Evolutionary conservation across 129 eudicot species (phyloP), one percentile per base, ranked within the genome.

Genomic region (Flaveria ramosissima): DNA sequence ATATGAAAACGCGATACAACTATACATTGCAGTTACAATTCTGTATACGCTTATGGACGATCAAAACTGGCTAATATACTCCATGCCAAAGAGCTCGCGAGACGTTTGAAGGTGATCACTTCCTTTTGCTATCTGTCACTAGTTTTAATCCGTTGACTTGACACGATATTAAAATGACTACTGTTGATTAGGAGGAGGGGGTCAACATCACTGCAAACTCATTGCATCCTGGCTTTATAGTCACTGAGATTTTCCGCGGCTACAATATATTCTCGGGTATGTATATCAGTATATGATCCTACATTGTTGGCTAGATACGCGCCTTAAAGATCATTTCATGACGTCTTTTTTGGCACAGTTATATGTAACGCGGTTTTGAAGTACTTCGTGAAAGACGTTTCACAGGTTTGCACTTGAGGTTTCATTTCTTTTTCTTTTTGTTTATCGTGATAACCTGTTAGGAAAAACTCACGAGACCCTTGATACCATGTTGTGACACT

Each of bases 41-140:
- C 50, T 55, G 10, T 65, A 12, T 26, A 73, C 43, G 83, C 75
- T 42, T 75, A 81, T 32, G 84, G 84, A 81, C 76, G 26, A 63
- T 81, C 84, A 19, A 81, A 75, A 59, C 24, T 75, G 65, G 81
- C 81, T 59, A 75, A 81, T 60, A 81, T 81, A 75, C 72, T 81
- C 48, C 84, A 81, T 26, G 77, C 84, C 43, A 75, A 75, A 7
- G 73, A 81, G 77, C 81, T 75, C 15, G 81, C 84, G 42, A 81
- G 81, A 21, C 68, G 6, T 62, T 81, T 81, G 17, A 81, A 81
- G 81, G 77, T 81, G 62, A 80, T 16, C 14, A 12, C 23, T 14
- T 61, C 4, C 27, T 24, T 26, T 61, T 12, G 19, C 9, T 0
- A 61, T 26, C 67, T 3, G 4, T 61, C 26, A 26, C 17, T 61